Base-by-base conservation (phyloP, 148 eudicot species). In the Rhododendron kiyosumense region DNA sequence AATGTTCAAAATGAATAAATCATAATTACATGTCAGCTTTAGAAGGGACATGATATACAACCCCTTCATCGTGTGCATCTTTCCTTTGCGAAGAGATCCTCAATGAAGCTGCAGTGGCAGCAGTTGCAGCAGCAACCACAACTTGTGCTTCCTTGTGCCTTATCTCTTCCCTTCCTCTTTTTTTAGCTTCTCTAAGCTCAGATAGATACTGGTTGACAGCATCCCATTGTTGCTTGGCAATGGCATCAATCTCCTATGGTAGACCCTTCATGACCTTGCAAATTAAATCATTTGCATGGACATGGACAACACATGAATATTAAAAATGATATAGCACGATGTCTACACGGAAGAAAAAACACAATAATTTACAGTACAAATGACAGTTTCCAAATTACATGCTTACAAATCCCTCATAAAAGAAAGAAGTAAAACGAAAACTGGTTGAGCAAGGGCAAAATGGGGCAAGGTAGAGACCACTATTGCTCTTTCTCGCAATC, bases 121-220 rank as follows among this genome's bases (percentile, higher is more conserved):
- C 99, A 87, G 98, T 93, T 51, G 99, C 98, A 87, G 98, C 98
- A 79, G 98, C 96, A 73, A 97, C 90, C 38, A 97, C 93, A 82
- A 94, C 98, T 86, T 95, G 98, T 36, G 99, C 99, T 90, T 97
- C 99, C 88, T 91, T 97, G 85, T 93, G 94, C 89, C 94, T 92
- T 87, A 93, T 93, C 89, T 97, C 99, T 90, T 97, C 95, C 82
- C 96, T 90, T 82, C 99, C 97, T 88, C 91, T 95, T 84, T 95
- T 97, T 87, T 92, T 92, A 14, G 97, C 98, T 90, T 95, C 98
- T 88, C 92, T 90, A 81, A 97, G 98, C 83, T 94, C 95, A 89
- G 85, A 89, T 85, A 91, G 89, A 89, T 97, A 95, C 87, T 94
- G 95, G 85, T 89, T 93, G 45, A 92, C 95, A 74, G 90, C 91